A percentile compares a stretch with the other conserved stretches of the same genome.
Conservation (phyloP, 768 basidiomycete species). For the Phanerodontia chrysosporium region DNA sequence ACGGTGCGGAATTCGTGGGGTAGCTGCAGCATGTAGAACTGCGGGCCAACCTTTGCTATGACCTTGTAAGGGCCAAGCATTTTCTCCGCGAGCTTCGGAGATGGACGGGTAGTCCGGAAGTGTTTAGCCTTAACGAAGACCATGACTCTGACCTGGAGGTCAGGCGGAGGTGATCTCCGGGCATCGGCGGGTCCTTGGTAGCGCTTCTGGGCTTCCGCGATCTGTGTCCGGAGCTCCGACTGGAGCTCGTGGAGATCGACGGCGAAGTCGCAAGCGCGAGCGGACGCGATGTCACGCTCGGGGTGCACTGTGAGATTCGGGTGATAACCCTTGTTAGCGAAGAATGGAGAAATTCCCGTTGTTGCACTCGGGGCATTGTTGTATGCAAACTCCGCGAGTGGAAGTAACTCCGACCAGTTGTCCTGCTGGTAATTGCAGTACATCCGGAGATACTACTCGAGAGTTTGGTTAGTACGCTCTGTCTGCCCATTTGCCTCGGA, state of each 20-base stretch:
- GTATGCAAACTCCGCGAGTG: constrained; percentile 29
- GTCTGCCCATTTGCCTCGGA: constrained; percentile 38
- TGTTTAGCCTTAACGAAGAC: neutral
- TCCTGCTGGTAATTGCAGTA: constrained; percentile 27
- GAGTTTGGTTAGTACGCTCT: constrained; percentile 29
- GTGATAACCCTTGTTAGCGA: constrained; percentile 19
- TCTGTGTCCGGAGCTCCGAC: neutral
- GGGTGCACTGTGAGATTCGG: constrained; percentile 1
- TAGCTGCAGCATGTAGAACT: constrained; percentile 10
- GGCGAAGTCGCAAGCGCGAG: neutral
- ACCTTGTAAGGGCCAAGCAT: constrained; percentile 14
- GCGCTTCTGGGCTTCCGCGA: neutral
- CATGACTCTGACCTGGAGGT: neutral
- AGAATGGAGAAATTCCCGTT: constrained; percentile 25
- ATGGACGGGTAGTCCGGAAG: neutral
- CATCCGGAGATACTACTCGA: constrained; percentile 30
- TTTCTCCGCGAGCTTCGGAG: neutral
- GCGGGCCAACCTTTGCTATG: constrained; percentile 10
- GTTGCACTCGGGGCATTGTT: constrained; percentile 27
- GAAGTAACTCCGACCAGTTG: constrained; percentile 27
- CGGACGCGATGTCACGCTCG: neutral
- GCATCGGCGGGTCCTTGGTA: neutral
- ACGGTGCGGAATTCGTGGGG: neutral
- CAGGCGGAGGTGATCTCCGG: neutral
- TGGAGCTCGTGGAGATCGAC: neutral